phyloP scores from a whole-genome alignment of 495 filamentous ascomycete species.

The Aspergillus saccharolyticus region DNA sequence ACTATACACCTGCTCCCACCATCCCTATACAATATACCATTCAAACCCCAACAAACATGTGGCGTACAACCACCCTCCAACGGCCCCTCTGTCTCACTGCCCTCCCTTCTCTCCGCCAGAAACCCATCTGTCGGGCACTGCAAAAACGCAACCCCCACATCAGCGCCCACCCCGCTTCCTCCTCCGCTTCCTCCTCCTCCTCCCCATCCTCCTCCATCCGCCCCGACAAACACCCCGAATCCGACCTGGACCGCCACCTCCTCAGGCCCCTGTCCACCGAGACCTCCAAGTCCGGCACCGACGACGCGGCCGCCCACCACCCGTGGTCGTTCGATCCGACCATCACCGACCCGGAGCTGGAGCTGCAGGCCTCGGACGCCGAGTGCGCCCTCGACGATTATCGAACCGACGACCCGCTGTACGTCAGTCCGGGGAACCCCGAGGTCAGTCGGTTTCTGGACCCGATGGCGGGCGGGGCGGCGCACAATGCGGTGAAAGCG shows the following conservation, averaged over 20 bases:
- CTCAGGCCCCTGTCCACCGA: constrained; percentile 24
- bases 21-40: no score
- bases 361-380: constrained; percentile 20
- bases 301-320: constrained; percentile 29
- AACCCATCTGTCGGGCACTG: background rate
- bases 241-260: constrained; percentile 22
- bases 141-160: background rate
- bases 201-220: background rate
- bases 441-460: constrained; percentile 23
- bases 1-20: no score
- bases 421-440: constrained; percentile 25
- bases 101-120: background rate
- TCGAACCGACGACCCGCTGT: constrained; percentile 15
- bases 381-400: constrained; percentile 23
- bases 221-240: background rate
- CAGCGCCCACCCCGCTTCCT: background rate
- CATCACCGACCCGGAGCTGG: constrained; percentile 20
- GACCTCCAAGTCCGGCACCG: constrained; percentile 26
- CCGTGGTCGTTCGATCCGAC: constrained; percentile 27
- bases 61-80: no score
- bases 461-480: constrained; percentile 12
- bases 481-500: constrained; percentile 8
- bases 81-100: no score
- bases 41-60: no score
- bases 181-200: background rate